These are phyloP conservation scores for Orobanche coerulescens DNA, from an alignment of 257 asterid species.

Conservation along the genomic window DNA sequence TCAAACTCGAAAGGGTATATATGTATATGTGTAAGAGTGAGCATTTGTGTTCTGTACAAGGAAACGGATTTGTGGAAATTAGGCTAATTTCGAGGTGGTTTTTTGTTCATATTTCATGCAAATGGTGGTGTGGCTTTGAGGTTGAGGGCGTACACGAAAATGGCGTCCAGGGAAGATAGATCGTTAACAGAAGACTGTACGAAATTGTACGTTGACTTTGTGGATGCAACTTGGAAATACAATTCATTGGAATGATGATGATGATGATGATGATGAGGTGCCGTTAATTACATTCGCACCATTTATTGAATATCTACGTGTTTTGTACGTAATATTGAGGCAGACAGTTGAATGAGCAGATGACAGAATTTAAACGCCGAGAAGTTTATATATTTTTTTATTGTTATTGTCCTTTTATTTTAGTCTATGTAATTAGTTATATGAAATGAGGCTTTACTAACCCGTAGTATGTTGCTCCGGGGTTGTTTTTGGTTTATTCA, in stretches of 20 bases:
- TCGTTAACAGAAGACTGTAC: slow-evolving; percentile 2
- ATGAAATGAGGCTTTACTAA: too few species aligned
- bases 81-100: slow-evolving; percentile 7
- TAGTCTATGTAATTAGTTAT: too few species aligned
- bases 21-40: not conserved
- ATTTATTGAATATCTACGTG: too few species aligned
- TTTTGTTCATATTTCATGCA: slow-evolving; percentile 22
- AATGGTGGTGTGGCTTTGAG: slow-evolving; percentile 18
- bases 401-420: too few species aligned
- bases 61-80: not conserved
- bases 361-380: too few species aligned
- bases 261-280: too few species aligned
- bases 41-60: not conserved
- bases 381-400: too few species aligned
- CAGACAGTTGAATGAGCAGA: too few species aligned
- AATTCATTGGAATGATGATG: not conserved
- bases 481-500: too few species aligned
- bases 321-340: too few species aligned
- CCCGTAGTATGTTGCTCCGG: too few species aligned
- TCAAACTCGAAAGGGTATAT: not conserved
- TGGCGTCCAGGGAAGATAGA: slow-evolving; percentile 13
- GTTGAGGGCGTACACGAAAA: slow-evolving; percentile 18
- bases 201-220: slow-evolving; percentile 21
- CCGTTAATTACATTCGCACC: too few species aligned
- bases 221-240: slow-evolving; percentile 16